Percentiles rank a stretch among this genome's conserved stretches.
These are phyloP conservation scores for Fraxinus floribunda DNA, from an alignment of 305 asterid genomes.

Conservation along the genomic window DNA sequence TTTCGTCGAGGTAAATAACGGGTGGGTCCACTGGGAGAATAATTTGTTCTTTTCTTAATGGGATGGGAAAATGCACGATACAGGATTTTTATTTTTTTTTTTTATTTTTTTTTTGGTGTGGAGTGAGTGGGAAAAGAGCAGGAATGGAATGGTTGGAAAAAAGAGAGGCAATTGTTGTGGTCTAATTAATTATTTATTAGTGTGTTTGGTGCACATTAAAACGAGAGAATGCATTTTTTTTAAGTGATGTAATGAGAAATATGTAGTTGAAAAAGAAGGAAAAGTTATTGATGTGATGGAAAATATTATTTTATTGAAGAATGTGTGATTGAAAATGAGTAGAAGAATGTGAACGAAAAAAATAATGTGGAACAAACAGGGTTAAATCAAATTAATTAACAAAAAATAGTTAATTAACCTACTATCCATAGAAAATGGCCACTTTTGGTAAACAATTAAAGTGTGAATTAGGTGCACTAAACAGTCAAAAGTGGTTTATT, in stretches of 20 bases:
- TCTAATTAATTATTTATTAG: neutral
- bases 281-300: no score
- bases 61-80: neutral
- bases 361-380: no score
- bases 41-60: neutral
- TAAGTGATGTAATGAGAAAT: no score
- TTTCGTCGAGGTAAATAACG: neutral
- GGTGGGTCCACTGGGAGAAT: neutral
- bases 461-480: slow-evolving; percentile 41
- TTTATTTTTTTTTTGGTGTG: no score
- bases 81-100: no score
- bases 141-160: neutral
- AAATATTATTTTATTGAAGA: no score
- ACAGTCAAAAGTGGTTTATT: slow-evolving; percentile 23
- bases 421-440: neutral
- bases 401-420: neutral
- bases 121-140: neutral
- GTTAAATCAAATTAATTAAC: neutral
- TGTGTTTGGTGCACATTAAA: no score
- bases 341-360: no score
- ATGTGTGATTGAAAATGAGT: no score
- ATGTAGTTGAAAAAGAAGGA: no score
- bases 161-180: slow-evolving; percentile 25
- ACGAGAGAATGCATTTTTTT: no score
- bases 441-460: neutral